phyloP scores from a whole-genome alignment of 23 red algal species.

The Gracilaria domingensis region DNA sequence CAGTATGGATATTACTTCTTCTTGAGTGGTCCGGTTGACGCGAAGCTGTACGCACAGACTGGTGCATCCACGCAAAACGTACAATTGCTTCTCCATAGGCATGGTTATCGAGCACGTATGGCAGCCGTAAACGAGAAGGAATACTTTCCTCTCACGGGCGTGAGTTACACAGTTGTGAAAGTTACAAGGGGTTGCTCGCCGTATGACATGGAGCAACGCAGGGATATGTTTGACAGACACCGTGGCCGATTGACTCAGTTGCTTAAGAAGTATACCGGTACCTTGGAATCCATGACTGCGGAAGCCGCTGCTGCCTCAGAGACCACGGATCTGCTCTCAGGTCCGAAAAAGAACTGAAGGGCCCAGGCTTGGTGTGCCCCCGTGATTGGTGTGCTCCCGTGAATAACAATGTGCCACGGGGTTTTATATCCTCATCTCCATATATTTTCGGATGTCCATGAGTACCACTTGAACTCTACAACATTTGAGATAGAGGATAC shows the following conservation, averaged over 20 bases:
- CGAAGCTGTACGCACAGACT: slow-evolving; percentile 61
- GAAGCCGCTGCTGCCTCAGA: background rate
- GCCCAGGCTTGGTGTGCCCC: too few species aligned
- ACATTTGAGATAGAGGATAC: too few species aligned
- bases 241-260: slow-evolving; percentile 23
- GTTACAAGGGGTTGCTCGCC: slow-evolving; percentile 53
- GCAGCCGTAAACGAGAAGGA: slow-evolving; percentile 49
- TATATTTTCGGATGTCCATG: too few species aligned
- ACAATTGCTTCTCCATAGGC: slow-evolving; percentile 8
- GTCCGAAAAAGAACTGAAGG: background rate
- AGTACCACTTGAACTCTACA: too few species aligned
- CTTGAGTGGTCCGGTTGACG: slow-evolving; percentile 38
- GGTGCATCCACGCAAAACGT: slow-evolving; percentile 59
- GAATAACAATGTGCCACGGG: too few species aligned
- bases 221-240: slow-evolving; percentile 32
- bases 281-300: background rate
- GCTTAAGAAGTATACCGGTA: slow-evolving; percentile 45
- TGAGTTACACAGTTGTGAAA: slow-evolving; percentile 53
- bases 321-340: background rate
- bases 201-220: slow-evolving; percentile 13
- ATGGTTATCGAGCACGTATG: slow-evolving; percentile 8
- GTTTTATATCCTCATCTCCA: too few species aligned
- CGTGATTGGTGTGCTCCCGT: too few species aligned
- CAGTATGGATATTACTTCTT: slow-evolving; percentile 71
- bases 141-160: slow-evolving; percentile 52